Conservation (phyloP, 192 early-diverging fungal genomes). For the Geranomyces variabilis region DNA sequence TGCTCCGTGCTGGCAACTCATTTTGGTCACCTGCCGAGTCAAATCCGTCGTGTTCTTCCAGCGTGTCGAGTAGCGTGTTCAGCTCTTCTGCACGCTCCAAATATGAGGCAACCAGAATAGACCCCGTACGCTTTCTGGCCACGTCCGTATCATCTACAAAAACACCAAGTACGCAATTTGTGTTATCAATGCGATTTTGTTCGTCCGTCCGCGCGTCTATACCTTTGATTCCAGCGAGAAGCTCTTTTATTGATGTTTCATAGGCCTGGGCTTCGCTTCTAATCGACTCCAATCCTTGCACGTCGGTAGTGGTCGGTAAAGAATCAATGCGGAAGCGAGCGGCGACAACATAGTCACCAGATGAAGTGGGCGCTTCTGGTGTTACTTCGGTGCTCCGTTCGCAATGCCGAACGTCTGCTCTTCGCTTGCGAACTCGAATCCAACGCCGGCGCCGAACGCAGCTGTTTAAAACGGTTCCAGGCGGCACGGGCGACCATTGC, state of each 20-base stretch:
- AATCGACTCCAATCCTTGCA: neutral
- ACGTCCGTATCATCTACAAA: neutral
- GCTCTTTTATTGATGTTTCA: constrained; percentile 64
- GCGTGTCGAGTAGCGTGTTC: constrained; percentile 9
- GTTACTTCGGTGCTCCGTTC: neutral
- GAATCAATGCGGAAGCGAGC: constrained; percentile 29
- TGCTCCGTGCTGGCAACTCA: neutral
- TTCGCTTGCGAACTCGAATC: constrained; percentile 77
- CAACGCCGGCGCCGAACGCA: constrained; percentile 74
- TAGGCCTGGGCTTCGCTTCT: constrained; percentile 50
- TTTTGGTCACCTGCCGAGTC: neutral
- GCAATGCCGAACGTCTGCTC: constrained; percentile 48
- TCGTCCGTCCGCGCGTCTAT: too few relatives aligned
- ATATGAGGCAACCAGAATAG: constrained; percentile 47
- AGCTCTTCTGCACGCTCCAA: constrained; percentile 59
- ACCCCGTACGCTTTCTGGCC: constrained; percentile 53
- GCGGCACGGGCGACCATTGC: constrained; percentile 49
- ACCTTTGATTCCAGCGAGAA: constrained; percentile 70
- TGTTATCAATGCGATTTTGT: too few relatives aligned
- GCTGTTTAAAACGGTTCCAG: constrained; percentile 40
- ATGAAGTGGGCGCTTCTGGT: neutral
- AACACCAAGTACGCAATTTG: too few relatives aligned
- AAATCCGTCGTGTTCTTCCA: neutral
- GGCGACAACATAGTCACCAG: constrained; percentile 38
- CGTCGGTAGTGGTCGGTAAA: constrained; percentile 2